Conservation (phyloP, 1,284 basidiomycete species). For the Ceratobasidium sp. region DNA sequence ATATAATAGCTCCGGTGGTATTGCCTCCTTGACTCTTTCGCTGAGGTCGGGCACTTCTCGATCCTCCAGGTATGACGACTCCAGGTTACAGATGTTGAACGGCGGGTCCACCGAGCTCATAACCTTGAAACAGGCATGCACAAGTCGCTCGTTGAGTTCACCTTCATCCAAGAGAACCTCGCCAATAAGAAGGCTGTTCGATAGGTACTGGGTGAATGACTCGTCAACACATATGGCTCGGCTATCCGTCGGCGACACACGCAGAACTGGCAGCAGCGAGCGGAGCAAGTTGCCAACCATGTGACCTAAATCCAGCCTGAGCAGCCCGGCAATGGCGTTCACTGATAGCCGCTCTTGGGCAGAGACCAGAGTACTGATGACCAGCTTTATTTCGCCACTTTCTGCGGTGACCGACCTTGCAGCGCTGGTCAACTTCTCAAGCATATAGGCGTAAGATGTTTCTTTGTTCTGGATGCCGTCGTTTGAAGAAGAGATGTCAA, state of each 20-base stretch:
- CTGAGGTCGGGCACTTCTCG: not conserved
- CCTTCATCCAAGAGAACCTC: not conserved
- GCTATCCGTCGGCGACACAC: not conserved
- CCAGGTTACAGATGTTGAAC: not conserved
- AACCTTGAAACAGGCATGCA: not conserved
- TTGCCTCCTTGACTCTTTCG: not conserved
- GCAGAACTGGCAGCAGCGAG: not conserved
- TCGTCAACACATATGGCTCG: not conserved
- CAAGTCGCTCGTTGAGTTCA: not conserved
- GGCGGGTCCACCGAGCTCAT: not conserved
- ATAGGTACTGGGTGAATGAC: not conserved
- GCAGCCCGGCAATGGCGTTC: not conserved
- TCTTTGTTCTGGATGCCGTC: not conserved
- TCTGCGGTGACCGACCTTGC: not conserved
- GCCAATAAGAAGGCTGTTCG: not conserved
- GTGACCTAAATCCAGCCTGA: not conserved
- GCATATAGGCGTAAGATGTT: not conserved
- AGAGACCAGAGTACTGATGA: not conserved
- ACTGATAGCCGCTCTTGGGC: not conserved
- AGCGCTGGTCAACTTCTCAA: not conserved
- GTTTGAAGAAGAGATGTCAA: no score
- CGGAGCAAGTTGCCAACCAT: not conserved
- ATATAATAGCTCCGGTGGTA: not conserved
- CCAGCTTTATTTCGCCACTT: not conserved
- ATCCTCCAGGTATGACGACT: slow-evolving; percentile 4